Evolutionary conservation across 352 stramenopile genomes (phyloP).

Genomic region (Globisporangium cylindrosporum): DNA sequence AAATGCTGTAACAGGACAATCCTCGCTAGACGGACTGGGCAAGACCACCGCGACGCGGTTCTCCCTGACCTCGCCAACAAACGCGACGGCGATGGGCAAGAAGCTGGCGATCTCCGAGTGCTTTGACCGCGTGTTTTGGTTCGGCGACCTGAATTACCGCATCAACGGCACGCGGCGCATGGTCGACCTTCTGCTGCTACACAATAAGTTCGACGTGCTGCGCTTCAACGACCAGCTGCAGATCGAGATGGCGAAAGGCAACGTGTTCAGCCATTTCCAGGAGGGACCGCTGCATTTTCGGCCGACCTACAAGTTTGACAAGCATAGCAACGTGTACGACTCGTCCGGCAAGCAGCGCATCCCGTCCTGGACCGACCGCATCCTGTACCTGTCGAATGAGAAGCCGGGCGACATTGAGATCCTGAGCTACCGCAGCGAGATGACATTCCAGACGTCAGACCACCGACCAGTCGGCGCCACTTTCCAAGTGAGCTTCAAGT

Average conservation of each 20-base stretch:
- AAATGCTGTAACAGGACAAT: constrained; percentile 1
- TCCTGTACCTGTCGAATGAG: constrained; percentile 79
- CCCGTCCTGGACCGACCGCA: constrained; percentile 95
- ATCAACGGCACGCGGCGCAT: constrained; percentile 90
- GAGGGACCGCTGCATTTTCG: constrained; percentile 91
- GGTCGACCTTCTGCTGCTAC: constrained; percentile 74
- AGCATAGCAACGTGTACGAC: constrained; percentile 89
- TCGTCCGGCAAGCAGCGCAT: constrained; percentile 93
- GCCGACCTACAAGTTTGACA: constrained; percentile 97
- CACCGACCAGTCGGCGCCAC: constrained; percentile 65
- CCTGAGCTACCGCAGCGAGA: constrained; percentile 64
- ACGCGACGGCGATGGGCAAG: not conserved
- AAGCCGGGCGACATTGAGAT: constrained; percentile 49
- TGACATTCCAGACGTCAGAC: constrained; percentile 68
- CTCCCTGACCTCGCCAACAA: constrained; percentile 21
- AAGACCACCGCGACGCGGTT: constrained; percentile 28
- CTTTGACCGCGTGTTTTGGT: constrained; percentile 93
- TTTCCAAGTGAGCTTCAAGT: constrained; percentile 56
- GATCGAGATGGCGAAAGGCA: constrained; percentile 68
- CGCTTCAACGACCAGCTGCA: constrained; percentile 91
- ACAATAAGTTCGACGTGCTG: constrained; percentile 76
- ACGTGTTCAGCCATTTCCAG: constrained; percentile 86
- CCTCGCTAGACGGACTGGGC: constrained; percentile 27
- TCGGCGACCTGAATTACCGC: constrained; percentile 93
- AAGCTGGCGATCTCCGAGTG: constrained; percentile 39